Evolutionary conservation across 2,329 filamentous ascomycete genomes (phyloP).

Genomic region (Epicoccum nigrum): DNA sequence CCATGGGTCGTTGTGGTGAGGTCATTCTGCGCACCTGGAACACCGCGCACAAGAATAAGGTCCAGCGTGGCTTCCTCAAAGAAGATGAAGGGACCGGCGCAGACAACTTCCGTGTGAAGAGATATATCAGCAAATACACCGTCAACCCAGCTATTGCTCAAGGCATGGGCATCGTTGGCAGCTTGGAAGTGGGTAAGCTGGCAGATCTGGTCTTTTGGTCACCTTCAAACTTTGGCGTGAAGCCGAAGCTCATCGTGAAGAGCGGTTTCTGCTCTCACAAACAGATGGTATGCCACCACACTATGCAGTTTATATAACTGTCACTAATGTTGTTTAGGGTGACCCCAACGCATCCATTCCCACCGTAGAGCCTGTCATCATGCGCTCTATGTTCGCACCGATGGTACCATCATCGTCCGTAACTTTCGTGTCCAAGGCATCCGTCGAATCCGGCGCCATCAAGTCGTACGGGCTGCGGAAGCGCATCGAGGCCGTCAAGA

Average conservation of each 20-base stretch:
- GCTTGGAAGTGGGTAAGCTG: conserved; percentile 85
- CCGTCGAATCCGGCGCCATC: conserved; percentile 70
- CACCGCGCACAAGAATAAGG: conserved; percentile 95
- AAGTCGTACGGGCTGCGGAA: conserved; percentile 77
- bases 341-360: conserved; percentile 70
- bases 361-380: conserved; percentile 82
- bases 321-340: conserved; percentile 40
- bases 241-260: conserved; percentile 82
- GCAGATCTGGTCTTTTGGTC: conserved; percentile 91
- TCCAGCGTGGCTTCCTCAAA: conserved; percentile 75
- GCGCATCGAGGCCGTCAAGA: conserved; percentile 77
- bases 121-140: conserved; percentile 95
- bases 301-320: not conserved
- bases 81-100: conserved; percentile 81
- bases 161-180: conserved; percentile 84
- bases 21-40: conserved; percentile 95
- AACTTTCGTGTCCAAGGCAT: conserved; percentile 80
- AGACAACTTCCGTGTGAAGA: conserved; percentile 90
- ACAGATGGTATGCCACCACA: conserved; percentile 70
- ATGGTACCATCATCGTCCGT: conserved; percentile 74
- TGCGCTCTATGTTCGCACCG: conserved; percentile 84
- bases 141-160: conserved; percentile 92
- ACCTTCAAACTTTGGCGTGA: conserved; percentile 83
- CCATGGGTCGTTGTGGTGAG: conserved; percentile 95
- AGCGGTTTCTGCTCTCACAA: conserved; percentile 82